phyloP scores from a whole-genome alignment of 2,329 filamentous ascomycete species.

The Xylariales sp. region DNA sequence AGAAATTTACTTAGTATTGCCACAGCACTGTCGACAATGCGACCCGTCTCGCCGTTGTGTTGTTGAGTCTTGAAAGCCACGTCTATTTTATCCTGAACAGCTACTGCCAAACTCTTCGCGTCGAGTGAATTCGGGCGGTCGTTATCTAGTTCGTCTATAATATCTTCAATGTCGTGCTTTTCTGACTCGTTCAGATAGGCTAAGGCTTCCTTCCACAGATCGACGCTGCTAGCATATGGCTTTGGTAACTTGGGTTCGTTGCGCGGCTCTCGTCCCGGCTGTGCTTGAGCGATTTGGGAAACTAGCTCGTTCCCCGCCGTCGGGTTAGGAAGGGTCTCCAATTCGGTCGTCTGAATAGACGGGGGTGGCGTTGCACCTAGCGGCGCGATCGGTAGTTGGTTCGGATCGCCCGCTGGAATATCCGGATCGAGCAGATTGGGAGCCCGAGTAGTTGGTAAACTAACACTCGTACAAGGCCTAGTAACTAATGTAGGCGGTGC shows the following conservation, averaged over 20 bases:
- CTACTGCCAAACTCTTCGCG: not conserved
- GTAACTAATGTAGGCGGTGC: not conserved
- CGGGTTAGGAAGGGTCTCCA: not conserved
- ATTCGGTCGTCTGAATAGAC: not conserved
- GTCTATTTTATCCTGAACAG: not conserved
- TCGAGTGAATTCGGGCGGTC: not conserved
- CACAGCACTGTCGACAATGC: conserved; percentile 6
- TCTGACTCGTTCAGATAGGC: not conserved
- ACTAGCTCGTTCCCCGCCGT: not conserved
- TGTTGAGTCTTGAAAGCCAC: not conserved
- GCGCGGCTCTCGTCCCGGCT: not conserved
- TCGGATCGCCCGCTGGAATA: not conserved
- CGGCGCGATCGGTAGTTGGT: not conserved
- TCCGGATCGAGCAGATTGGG: not conserved
- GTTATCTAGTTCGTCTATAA: not conserved
- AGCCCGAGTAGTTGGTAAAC: not conserved
- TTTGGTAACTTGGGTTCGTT: not conserved
- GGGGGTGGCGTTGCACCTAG: not conserved
- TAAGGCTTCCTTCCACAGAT: conserved; percentile 19
- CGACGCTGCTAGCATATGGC: conserved; percentile 19
- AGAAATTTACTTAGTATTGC: conserved; percentile 2
- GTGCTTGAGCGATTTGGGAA: not conserved
- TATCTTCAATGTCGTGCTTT: not conserved
- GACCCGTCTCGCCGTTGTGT: not conserved
- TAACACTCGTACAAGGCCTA: not conserved